Percentiles rank a stretch among this genome's conserved stretches.
These are phyloP conservation scores for Clarireedia monteithiana DNA, from an alignment of 2,329 filamentous ascomycete genomes.

Conservation along the genomic window DNA sequence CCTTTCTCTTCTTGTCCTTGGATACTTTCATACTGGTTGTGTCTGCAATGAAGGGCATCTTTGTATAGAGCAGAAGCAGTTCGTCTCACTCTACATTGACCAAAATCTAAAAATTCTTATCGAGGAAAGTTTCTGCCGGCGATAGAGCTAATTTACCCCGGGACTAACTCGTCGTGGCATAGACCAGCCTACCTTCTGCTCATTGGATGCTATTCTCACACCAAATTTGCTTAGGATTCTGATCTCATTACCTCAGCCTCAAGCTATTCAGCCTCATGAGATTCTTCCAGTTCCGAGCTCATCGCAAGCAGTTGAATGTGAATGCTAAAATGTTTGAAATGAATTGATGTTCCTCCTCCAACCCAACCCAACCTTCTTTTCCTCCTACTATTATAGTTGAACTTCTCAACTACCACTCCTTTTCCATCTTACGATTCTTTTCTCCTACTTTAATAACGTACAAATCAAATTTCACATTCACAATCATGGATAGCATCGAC, in stretches of 20 bases:
- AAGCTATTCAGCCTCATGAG: background rate
- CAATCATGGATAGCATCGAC: background rate
- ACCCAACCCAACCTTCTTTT: no score
- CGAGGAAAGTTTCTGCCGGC: conserved; percentile 8
- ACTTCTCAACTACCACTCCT: background rate
- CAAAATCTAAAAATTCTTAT: conserved; percentile 10
- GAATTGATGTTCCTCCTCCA: no score
- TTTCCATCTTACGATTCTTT: background rate
- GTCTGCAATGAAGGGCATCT: conserved; percentile 4
- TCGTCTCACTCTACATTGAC: background rate
- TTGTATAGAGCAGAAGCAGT: background rate
- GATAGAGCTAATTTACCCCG: conserved; percentile 3
- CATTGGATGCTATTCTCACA: background rate
- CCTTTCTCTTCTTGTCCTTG: conserved; percentile 18
- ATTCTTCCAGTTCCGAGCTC: no score
- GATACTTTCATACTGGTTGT: background rate
- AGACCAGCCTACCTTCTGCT: background rate
- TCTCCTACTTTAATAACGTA: background rate
- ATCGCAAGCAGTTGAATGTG: no score
- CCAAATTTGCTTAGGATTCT: background rate
- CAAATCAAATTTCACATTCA: background rate
- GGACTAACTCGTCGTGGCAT: conserved; percentile 1
- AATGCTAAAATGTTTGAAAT: no score
- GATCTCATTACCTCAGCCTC: no score
- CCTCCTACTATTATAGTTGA: no score